Evolutionary conservation across 2,329 filamentous ascomycete species (phyloP), one percentile per base, ranked within the genome.

Genomic region (Epichloe sylvatica): DNA sequence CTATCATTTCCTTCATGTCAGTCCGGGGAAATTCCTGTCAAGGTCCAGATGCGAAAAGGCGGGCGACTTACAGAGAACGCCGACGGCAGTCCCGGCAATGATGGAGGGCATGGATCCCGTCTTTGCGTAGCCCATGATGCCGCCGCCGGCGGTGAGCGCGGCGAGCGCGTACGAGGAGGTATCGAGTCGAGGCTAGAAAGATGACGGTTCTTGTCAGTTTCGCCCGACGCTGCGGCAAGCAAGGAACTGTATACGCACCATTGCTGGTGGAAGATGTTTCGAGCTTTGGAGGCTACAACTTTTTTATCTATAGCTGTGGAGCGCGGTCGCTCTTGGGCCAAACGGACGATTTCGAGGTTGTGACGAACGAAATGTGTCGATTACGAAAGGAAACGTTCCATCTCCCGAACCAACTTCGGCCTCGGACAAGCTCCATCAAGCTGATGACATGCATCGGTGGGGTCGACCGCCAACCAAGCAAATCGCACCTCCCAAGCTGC

Each of bases 91-190:
- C 47, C 92, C 92, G 13, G 92, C 92, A 12, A 79, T 81, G 57
- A 97, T 76, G 12, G 89, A 95, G 37, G 91, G 91, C 46, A 95
- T 66, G 23, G 90, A 97, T 52, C 87, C 79, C 0, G 90, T 92
- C 64, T 83, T 82, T 42, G 83, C 73, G 68, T 88, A 98, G 62
- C 92, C 92, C 62, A 86, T 84, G 52, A 86, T 83, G 55, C 92
- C 92, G 59, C 92, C 92, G 51, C 84, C 76, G 47, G 90, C 88
- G 51, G 90, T 96, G 52, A 97, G 75, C 55, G 80, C 75, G 53
- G 85, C 86, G 61, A 97, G 81, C 60, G 86, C 65, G 66, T 83
- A 86, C 55, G 91, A 88, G 62, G 87, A 81, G 61, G 70, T 75
- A 51, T 66, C 61, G 43, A 67, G 61, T 45, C 56, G 51, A 40